These are phyloP conservation scores for Filobasidium floriforme DNA, from an alignment of 768 basidiomycete species.

Conservation along the genomic window DNA sequence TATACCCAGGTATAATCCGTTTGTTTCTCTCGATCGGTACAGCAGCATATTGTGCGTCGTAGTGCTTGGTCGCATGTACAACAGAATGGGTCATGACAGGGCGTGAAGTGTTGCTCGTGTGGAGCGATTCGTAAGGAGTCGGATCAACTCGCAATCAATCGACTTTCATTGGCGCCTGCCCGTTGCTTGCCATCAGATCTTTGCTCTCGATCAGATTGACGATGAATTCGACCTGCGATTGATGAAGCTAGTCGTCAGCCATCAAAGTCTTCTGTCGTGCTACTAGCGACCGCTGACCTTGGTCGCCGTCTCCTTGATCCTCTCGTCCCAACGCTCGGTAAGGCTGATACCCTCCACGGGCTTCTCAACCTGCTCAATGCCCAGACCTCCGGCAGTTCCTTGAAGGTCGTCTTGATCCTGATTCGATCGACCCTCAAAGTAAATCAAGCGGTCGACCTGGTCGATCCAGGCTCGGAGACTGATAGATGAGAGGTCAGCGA, in stretches of 20 bases:
- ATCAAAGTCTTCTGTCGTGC: background rate
- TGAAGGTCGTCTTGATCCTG: constrained; percentile 82
- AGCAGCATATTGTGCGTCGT: background rate
- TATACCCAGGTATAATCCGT: background rate
- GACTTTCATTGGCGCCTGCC: background rate
- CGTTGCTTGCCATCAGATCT: constrained; percentile 4
- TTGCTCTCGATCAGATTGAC: constrained; percentile 21
- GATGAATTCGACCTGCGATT: constrained; percentile 20
- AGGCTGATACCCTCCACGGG: constrained; percentile 71
- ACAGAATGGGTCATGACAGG: too few species aligned
- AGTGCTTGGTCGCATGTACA: background rate
- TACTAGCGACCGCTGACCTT: constrained; percentile 52
- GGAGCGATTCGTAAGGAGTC: too few species aligned
- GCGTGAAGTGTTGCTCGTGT: too few species aligned
- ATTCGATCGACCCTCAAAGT: constrained; percentile 68
- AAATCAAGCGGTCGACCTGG: constrained; percentile 88
- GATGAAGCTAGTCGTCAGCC: background rate
- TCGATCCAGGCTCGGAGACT: constrained; percentile 80
- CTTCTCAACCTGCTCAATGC: constrained; percentile 73
- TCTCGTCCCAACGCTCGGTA: constrained; percentile 92
- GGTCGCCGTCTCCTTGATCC: constrained; percentile 79
- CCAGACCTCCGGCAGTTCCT: constrained; percentile 87
- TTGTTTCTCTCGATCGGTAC: background rate
- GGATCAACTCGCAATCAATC: background rate
- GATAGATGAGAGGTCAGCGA: background rate